A percentile compares a stretch with the other conserved stretches of the same genome.
phyloP scores from a whole-genome alignment of 192 early-diverging fungal species.

The Coemansia asiatica region DNA sequence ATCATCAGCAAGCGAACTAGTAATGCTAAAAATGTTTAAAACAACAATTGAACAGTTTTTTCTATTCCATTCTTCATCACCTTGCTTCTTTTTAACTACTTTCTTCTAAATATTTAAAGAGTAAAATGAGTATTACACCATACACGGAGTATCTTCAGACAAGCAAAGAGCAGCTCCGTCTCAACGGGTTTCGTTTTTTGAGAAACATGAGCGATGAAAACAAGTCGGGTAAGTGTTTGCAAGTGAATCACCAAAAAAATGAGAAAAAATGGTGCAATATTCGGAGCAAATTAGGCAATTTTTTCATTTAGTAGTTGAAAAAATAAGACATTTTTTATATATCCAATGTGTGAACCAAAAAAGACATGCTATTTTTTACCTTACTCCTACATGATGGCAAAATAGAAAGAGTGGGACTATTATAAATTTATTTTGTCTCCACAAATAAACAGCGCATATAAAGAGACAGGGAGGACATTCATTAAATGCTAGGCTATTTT shows the following conservation, averaged over 20 bases:
- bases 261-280: neutral
- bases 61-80: neutral
- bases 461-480: no score
- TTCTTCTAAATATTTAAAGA: neutral
- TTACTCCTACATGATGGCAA: neutral
- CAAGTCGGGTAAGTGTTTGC: neutral
- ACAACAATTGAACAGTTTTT: neutral
- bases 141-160: neutral
- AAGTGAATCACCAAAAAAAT: neutral
- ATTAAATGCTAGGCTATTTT: no score
- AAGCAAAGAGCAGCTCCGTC: neutral
- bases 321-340: neutral
- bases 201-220: neutral
- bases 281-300: neutral
- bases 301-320: neutral
- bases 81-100: neutral
- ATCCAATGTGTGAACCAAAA: neutral
- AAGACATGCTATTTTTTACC: neutral
- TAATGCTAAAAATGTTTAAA: no score
- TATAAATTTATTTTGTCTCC: no score
- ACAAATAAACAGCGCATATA: no score
- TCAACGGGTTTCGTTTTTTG: conserved; percentile 11
- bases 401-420: neutral
- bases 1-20: no score
- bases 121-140: neutral